Evolutionary conservation across 116 monocot genomes (phyloP).

Genomic region (Dioscorea cayenensis): DNA sequence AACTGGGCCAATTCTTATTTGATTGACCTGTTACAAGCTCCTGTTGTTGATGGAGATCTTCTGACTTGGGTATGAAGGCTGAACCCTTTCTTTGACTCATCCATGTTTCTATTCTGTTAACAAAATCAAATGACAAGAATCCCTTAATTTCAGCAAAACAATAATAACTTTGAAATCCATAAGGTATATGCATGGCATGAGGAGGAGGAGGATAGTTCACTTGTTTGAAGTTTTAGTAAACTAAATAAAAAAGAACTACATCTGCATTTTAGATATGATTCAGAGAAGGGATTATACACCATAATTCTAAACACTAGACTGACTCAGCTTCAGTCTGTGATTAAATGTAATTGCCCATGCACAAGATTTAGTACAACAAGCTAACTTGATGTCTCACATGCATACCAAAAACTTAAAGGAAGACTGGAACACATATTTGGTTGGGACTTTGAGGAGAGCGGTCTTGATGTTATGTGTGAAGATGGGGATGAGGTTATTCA

Average conservation of each 20-base stretch:
- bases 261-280: background rate
- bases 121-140: background rate
- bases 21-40: constrained; percentile 27
- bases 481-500: constrained; percentile 58
- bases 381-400: no score
- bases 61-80: constrained; percentile 59
- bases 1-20: no score
- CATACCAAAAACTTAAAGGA: no score
- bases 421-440: constrained; percentile 29
- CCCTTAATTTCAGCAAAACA: background rate
- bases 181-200: background rate
- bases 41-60: constrained; percentile 74
- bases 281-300: background rate
- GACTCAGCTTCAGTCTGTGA: no score
- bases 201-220: background rate
- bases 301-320: no score
- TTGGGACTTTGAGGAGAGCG: constrained; percentile 46
- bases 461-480: constrained; percentile 22
- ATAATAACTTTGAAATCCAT: background rate
- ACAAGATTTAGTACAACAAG: no score
- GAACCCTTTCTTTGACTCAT: background rate
- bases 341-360: no score
- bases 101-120: background rate
- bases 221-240: background rate
- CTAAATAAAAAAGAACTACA: background rate